phyloP scores from a whole-genome alignment of 352 stramenopile genomes.

The Phytophthora sp. region DNA sequence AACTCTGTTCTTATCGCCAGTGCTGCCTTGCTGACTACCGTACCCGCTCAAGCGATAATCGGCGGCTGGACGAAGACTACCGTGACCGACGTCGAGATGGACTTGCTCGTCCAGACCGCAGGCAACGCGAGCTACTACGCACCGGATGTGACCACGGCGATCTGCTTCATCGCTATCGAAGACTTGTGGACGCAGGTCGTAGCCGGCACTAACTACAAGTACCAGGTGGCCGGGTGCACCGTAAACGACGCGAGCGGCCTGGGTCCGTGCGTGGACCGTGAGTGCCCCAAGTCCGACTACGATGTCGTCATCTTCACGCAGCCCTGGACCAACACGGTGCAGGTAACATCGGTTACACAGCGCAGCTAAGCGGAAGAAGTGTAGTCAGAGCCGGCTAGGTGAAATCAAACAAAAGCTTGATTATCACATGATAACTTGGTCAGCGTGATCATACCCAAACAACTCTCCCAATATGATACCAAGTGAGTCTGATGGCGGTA shows the following conservation, averaged over 20 bases:
- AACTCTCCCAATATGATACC: too few relatives aligned
- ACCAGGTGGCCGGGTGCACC: conserved; percentile 46
- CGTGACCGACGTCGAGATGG: conserved; percentile 33
- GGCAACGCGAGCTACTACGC: conserved; percentile 42
- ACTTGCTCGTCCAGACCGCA: conserved; percentile 39
- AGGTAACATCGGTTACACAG: conserved; percentile 44
- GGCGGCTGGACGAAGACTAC: conserved; percentile 29
- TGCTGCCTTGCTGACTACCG: conserved; percentile 13
- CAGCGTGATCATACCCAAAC: too few relatives aligned
- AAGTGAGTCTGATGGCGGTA: too few relatives aligned
- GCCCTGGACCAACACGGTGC: conserved; percentile 44
- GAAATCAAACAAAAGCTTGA: not conserved
- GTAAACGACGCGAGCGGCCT: conserved; percentile 41
- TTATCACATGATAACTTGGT: too few relatives aligned
- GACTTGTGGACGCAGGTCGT: conserved; percentile 47
- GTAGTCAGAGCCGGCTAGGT: too few relatives aligned
- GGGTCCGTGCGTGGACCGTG: conserved; percentile 40
- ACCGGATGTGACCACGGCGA: conserved; percentile 32
- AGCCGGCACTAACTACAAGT: conserved; percentile 62
- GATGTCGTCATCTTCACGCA: conserved; percentile 48
- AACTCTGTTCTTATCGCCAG: not conserved
- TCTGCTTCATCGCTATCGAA: conserved; percentile 51
- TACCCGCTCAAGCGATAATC: conserved; percentile 23
- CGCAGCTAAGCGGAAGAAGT: conserved; percentile 20
- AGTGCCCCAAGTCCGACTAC: conserved; percentile 39